Conservation (phyloP, 176 grass and related monocot genomes). For the Triticum monococcum region DNA sequence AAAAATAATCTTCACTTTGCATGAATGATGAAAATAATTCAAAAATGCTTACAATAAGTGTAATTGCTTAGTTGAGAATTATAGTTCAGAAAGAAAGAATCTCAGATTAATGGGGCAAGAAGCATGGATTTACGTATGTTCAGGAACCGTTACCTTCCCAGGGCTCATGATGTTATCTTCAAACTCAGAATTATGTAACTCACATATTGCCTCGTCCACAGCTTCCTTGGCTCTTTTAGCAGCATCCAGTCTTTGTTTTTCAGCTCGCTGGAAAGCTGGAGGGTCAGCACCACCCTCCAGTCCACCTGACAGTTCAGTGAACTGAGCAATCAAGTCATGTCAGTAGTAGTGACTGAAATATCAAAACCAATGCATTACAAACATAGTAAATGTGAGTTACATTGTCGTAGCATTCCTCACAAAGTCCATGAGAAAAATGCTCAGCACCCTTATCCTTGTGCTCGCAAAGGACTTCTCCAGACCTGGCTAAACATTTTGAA, state of each 20-base stretch:
- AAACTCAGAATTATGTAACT: constrained; percentile 34
- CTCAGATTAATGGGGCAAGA: neutral
- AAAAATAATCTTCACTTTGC: neutral
- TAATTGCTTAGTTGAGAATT: neutral
- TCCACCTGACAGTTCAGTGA: constrained; percentile 79
- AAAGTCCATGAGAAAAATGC: constrained; percentile 98
- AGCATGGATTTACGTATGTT: neutral
- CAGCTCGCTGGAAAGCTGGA: constrained; percentile 86
- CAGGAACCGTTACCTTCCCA: constrained; percentile 29
- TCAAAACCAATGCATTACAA: constrained; percentile 3
- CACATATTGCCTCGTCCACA: constrained; percentile 27
- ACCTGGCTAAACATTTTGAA: constrained; percentile 48
- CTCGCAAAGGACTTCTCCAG: constrained; percentile 74
- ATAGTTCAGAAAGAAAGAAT: constrained; percentile 4
- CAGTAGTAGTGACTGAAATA: constrained; percentile 24
- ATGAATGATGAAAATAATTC: neutral
- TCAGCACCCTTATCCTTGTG: constrained; percentile 51
- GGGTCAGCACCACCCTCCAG: constrained; percentile 78
- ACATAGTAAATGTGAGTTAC: constrained; percentile 31
- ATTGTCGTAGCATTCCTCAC: constrained; percentile 82
- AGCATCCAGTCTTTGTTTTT: constrained; percentile 59
- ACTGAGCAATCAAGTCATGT: constrained; percentile 49
- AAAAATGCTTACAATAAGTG: neutral
- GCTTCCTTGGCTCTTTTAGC: constrained; percentile 34
- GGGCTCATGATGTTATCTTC: constrained; percentile 21